Base-by-base conservation (phyloP, 768 basidiomycete genomes). In the Lyophyllum shimeji region DNA sequence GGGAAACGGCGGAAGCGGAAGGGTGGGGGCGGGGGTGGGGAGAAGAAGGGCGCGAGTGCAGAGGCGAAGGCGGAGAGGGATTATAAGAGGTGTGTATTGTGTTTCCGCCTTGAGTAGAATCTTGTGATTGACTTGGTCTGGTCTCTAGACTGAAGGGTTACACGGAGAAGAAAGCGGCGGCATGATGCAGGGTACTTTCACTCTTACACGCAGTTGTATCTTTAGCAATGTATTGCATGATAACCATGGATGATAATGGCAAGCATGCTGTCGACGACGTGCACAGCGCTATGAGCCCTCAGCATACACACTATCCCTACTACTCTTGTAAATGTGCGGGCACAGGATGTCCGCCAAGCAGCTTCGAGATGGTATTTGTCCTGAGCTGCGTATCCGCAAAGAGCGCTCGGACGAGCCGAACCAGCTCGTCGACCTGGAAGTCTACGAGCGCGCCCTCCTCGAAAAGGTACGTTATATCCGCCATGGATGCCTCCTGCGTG, bases 401-500 rank as follows among this genome's bases (percentile, higher is more conserved):
- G 46, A 98, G 76, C 0, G 94, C 94, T 40, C 80, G 79, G 24
- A 97, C 83, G n/a, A 98, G 79, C 60, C 79, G 78, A 40, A 87
- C 84, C 3, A 98, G 76, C 70, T 98, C 95, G 25, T 89, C 83
- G 7, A 87, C 80, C 58, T 89, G 84, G 69, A 95, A 98, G 71
- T 98, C 95, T 27, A 96, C 86, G 60, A 98, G 74, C 5, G 91
- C 87, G 9, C 95, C 93, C 63, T 90, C 86, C 60, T 95, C 93
- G 67, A 95, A 95, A 8, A 97, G 82, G 69, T 96, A 95, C 24
- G 87, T 86, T 50, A 97, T 87, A 69, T 98, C 95, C 37, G 86
- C 90, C 68, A 98, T 84, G 29, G 92, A 93, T 1, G 93, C 95
- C 71, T 94, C 93, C 93, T 95, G 61, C 48, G 9, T 40, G 70